Base-by-base conservation (phyloP, 495 filamentous ascomycete species). In the Lophiotrema nucula region DNA sequence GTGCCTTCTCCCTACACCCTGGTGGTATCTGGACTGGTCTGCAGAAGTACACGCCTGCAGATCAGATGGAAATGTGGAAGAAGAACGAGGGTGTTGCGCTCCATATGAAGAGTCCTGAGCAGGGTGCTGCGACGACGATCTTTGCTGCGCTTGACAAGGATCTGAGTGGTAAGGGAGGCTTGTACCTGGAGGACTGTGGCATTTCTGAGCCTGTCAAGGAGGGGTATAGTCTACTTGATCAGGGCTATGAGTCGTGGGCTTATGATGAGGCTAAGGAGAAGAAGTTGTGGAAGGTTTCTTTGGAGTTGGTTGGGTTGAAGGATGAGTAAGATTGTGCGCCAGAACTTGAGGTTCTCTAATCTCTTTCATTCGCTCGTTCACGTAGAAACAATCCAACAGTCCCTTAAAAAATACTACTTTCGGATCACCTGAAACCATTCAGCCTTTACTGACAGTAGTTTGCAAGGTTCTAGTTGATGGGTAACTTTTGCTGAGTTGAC, bases 61-160 rank as follows among this genome's bases (percentile, higher is more conserved):
- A 69, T 23, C 25, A 64, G 23, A 67, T 58, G 41, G 49, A 53
- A 2, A 27, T 25, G 10, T 61, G 57, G 48, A 47, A 59, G 45
- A 23, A 27, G 10, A 52, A 19, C 2, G 39, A 47, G 16, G 39
- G 13, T 11, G 51, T 60, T 18, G 11, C 37, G 11, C 43, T 33
- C 1, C 15, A 55, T 28, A 60, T 66, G 54, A 64, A 64, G 47
- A 64, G 38, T 53, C 5, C 37, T 27, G 63, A 51, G 10, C 50
- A 61, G 41, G 76, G 71, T 4, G 71, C 72, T 35, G 75, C 77
- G 10, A 79, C 77, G 5, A 72, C 59, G 2, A 66, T 78, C 1
- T 74, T 61, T 60, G 74, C 68, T 12, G 77, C 76, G 2, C 25
- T 75, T 35, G 65, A 58, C 0, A 74, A 62, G 63, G 69, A 65